Evolutionary conservation across 2,329 filamentous ascomycete species (phyloP), one percentile per base, ranked within the genome.

Genomic region (Stenocarpella maydis): DNA sequence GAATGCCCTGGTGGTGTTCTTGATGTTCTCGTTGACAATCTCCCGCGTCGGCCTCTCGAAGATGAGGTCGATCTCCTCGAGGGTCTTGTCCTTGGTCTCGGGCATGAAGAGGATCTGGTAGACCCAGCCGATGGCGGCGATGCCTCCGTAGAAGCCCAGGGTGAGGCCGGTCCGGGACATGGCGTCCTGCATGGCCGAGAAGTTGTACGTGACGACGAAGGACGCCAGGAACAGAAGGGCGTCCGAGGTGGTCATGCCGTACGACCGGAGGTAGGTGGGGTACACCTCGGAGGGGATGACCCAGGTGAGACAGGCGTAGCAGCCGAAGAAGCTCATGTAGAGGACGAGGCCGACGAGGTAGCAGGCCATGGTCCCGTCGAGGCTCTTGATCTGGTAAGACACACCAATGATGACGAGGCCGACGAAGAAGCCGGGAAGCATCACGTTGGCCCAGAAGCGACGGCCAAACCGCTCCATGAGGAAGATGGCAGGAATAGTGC

Each of bases 81-180:
- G 85, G 3, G 80, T 84, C 79, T 85, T 86, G 77, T 90, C 87
- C 82, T 92, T 92, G 3, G 90, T 92, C 82, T 92, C 90, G 0
- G 90, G 90, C 91, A 93, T 93, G 80, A 92, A 93, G 61, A 92
- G 77, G 55, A 92, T 82, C 80, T 93, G 91, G 78, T 92, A 93
- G 73, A 92, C 81, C 86, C 90, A 91, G 15, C 90, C 91, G 0
- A 93, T 12, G 0, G 91, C 84, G 0, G 91, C 91, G 66, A 93
- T 92, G 19, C 91, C 91, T 5, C 91, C 91, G 77, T 92, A 93
- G 79, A 93, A 93, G 3, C 91, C 91, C 0, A 93, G 84, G 0
- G 87, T 83, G 0, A 93, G 82, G 12, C 91, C 91, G 1, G 89
- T 92, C 41, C 80, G 83, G 9, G 84, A 87, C 86, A 93, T 91